Evolutionary conservation across 2,329 filamentous ascomycete species (phyloP), one percentile per base, ranked within the genome.

Genomic region (Fusarium secorum): DNA sequence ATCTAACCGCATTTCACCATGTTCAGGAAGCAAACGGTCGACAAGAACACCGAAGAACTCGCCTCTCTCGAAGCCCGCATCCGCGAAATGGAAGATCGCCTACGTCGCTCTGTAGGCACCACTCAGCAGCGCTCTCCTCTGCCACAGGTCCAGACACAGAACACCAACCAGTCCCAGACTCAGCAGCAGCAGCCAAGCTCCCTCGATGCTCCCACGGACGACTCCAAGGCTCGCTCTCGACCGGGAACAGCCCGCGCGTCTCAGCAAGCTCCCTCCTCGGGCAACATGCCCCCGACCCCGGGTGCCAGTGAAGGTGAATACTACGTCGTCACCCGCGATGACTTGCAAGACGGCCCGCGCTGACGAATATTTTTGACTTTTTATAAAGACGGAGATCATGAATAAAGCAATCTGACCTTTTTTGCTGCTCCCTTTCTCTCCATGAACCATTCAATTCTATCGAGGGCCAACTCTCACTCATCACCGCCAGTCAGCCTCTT

Each of bases 11-110:
- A 71, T 62, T 74, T 71, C 60, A 64, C 46, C 45, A 10, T 15
- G 35, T 70, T 79, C 36, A 97, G 94, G 82, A 96, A 96, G 83
- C 90, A 94, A 78, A 88, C 89, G 66, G 90, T 98, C 78, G 88
- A 87, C 71, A 88, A 87, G 56, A 92, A 93, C 79, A 89, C 88
- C 60, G 88, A 90, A 70, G 93, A 98, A 81, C 91, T 98, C 73
- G 91, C 97, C 81, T 90, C 91, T 61, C 90, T 98, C 76, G 94
- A 98, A 82, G 90, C 90, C 56, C 91, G 90, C 74, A 89, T 98
- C 75, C 91, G 90, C 75, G 94, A 94, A 77, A 94, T 96, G 82
- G 95, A 98, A 82, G 87, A 92, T 74, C 91, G 91, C 46, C 87
- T 98, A 57, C 88, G 83, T 74, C 76, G 75, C 66, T 80, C 72